phyloP scores from a whole-genome alignment of 2,329 filamentous ascomycete genomes.

The Madurella fahalii region DNA sequence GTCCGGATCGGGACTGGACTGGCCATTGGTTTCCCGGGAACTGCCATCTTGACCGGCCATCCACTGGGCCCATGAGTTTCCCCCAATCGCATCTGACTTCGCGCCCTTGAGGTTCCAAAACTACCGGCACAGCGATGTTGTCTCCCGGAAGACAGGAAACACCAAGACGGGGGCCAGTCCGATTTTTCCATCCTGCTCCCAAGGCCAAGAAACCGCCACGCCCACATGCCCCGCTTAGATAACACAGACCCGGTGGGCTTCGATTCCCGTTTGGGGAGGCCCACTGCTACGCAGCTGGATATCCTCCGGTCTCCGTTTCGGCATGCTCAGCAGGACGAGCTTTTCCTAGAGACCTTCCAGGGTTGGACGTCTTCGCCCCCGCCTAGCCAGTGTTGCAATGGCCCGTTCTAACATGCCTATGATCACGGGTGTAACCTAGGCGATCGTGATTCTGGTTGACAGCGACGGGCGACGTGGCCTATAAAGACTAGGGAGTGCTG shows the following conservation, averaged over 20 bases:
- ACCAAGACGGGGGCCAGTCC: slow-evolving; percentile 19
- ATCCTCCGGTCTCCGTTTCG: neutral
- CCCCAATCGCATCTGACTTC: slow-evolving; percentile 8
- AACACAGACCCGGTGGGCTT: slow-evolving; percentile 12
- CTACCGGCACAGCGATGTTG: neutral
- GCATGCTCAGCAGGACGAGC: slow-evolving; percentile 3
- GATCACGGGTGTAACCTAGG: neutral
- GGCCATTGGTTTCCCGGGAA: slow-evolving; percentile 8
- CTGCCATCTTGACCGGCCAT: neutral
- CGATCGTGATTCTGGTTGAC: neutral
- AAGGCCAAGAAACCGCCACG: neutral
- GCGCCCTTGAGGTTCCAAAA: neutral
- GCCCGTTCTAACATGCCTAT: neutral
- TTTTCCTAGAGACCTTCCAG: neutral
- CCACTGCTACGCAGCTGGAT: neutral
- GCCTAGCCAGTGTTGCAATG: neutral
- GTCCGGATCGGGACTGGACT: slow-evolving; percentile 10
- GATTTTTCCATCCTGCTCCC: slow-evolving; percentile 10
- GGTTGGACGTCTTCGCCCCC: neutral
- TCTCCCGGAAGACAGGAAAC: neutral
- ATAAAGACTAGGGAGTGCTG: neutral
- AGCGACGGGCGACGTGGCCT: neutral
- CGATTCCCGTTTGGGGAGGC: neutral
- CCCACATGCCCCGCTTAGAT: neutral
- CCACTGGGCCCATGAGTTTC: neutral